These are phyloP conservation scores for Chaetomium sp. DNA, from an alignment of 2,329 filamentous ascomycete genomes.

Conservation along the genomic window DNA sequence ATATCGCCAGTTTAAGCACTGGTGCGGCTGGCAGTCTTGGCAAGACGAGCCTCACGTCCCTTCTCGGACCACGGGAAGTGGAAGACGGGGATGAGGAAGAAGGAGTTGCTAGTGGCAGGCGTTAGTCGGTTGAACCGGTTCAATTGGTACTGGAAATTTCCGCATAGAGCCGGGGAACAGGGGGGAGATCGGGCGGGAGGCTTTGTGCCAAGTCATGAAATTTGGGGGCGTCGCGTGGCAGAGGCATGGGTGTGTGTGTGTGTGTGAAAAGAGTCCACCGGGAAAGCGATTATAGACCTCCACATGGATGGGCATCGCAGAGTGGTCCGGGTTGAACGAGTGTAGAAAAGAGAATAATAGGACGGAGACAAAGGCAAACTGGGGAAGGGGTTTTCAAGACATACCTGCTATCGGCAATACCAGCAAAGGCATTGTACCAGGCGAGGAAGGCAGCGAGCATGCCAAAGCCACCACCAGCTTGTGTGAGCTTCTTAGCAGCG, in stretches of 20 bases:
- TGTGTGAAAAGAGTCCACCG: too few species aligned
- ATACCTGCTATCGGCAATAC: slow-evolving; percentile 66
- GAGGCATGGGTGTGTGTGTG: too few species aligned
- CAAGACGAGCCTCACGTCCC: slow-evolving; percentile 46
- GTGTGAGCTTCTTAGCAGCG: slow-evolving; percentile 48
- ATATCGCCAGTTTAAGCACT: slow-evolving; percentile 5
- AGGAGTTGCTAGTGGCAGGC: slow-evolving; percentile 58
- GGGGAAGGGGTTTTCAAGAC: slow-evolving; percentile 17
- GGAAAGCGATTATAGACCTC: too few species aligned
- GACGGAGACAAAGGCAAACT: slow-evolving; percentile 5
- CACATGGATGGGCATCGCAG: too few species aligned
- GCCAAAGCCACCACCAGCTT: slow-evolving; percentile 73
- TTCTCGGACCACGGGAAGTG: slow-evolving; percentile 94
- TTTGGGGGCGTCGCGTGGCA: too few species aligned
- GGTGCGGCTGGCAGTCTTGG: slow-evolving; percentile 14
- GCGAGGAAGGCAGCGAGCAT: slow-evolving; percentile 72
- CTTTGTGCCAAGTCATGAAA: too few species aligned
- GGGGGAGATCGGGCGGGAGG: too few species aligned
- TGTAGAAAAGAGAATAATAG: not conserved
- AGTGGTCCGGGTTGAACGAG: not conserved
- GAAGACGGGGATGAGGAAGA: slow-evolving; percentile 86
- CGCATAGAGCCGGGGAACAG: too few species aligned
- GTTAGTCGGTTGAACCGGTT: slow-evolving; percentile 28
- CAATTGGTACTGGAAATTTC: too few species aligned
- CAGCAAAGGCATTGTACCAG: slow-evolving; percentile 82